Conservation (phyloP, 192 early-diverging fungal species). For the Dimargaris xerosporica region DNA sequence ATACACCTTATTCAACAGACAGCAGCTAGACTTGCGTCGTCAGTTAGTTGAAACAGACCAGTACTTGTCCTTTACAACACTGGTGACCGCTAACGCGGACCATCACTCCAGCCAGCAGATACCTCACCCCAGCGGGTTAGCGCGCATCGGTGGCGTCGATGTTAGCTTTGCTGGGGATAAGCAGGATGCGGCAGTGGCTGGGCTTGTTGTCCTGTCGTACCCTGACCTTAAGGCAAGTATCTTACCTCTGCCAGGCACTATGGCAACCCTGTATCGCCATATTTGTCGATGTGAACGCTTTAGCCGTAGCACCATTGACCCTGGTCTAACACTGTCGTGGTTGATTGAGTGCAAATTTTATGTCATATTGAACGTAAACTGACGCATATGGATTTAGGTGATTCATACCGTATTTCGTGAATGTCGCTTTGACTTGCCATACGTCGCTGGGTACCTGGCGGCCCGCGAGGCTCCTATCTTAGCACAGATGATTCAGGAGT, state of each 20-base stretch:
- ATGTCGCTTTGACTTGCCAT: constrained; percentile 55
- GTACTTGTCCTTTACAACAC: constrained; percentile 6
- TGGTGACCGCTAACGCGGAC: not conserved
- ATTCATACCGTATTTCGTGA: constrained; percentile 43
- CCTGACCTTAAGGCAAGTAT: not conserved
- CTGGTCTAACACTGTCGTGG: too few species aligned
- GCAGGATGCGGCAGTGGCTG: constrained; percentile 46
- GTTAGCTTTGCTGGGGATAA: constrained; percentile 47
- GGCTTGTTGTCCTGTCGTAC: constrained; percentile 45
- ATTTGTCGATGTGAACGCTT: too few species aligned
- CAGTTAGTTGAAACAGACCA: constrained; percentile 14
- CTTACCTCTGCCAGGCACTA: too few species aligned
- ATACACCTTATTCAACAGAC: constrained; percentile 15
- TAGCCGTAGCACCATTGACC: constrained; percentile 9
- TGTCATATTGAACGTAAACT: too few species aligned
- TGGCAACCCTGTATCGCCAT: too few species aligned
- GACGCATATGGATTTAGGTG: too few species aligned
- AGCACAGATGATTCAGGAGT: constrained; percentile 29
- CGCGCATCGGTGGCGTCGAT: constrained; percentile 60
- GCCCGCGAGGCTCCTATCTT: constrained; percentile 70
- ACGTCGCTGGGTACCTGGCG: constrained; percentile 81
- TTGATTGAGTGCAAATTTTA: too few species aligned
- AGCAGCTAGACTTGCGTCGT: constrained; percentile 15
- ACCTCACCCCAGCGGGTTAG: constrained; percentile 22
- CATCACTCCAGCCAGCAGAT: constrained; percentile 2